Evolutionary conservation across 352 stramenopile genomes (phyloP), one percentile per base, ranked within the genome.

Genomic region (Phytophthora multivora): DNA sequence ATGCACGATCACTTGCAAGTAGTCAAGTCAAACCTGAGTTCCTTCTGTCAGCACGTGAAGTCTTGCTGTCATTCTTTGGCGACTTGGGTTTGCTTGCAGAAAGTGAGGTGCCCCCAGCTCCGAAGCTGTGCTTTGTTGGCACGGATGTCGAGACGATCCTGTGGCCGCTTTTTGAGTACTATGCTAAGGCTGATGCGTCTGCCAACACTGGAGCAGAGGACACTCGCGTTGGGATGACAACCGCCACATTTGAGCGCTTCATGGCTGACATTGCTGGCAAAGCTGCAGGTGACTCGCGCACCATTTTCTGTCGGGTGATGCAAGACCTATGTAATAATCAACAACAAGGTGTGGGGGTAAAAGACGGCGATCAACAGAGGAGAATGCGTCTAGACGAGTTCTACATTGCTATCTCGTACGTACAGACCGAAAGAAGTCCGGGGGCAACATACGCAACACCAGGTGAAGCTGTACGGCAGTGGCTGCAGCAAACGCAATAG

Each of bases 81-180:
- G 80, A 93, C 42, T 58, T 91, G 6, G 77, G 77, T 0, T 71
- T 89, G 10, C 53, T 87, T 2, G 36, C 41, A 13, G 76, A 87
- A 15, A 88, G 82, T 46, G 65, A 83, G 2, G 45, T 81, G 12
- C 78, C 73, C 4, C 30, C 66, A 8, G 51, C 63, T 19, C 40
- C 58, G 15, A 69, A 63, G 2, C 74, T 88, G n/a, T 89, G 76
- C 56, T 80, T 89, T 26, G 81, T 93, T 19, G 84, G 82, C 0
- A 72, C 75, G 15, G 82, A 93, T 21, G 74, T 90, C 13, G 80
- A 93, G 58, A 73, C 52, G 16, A 81, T 93, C 12, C 57, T 91
- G 10, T 93, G 82, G 82, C 79, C 82, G n/a, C 77, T 93, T 7
- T 91, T 91, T 50, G 80, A 91, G 48, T 93, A 93, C 64, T 90